Evolutionary conservation across 192 early-diverging fungal genomes (phyloP).

Genomic region (Coemansia sp.): DNA sequence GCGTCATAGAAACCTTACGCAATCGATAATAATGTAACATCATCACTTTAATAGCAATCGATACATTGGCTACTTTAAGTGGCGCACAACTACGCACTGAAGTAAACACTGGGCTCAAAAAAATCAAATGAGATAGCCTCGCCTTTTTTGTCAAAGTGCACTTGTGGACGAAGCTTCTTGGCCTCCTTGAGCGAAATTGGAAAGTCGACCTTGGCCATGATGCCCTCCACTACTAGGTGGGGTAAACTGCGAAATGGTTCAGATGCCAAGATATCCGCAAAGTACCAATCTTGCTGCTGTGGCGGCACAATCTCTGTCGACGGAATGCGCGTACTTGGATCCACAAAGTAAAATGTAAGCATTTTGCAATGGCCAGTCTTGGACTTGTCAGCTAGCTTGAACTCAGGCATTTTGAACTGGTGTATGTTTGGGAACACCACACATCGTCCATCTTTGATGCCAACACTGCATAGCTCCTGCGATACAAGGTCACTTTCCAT

Average conservation of each 20-base stretch:
- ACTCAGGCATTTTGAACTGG: slow-evolving; percentile 65
- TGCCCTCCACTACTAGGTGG: slow-evolving; percentile 7
- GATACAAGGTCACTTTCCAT: not conserved
- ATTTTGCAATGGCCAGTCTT: slow-evolving; percentile 67
- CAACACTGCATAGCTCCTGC: no score
- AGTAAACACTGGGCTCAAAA: slow-evolving; percentile 18
- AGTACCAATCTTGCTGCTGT: slow-evolving; percentile 10
- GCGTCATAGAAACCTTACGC: no score
- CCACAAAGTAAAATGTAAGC: slow-evolving; percentile 67
- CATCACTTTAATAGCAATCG: no score
- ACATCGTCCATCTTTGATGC: slow-evolving; percentile 54
- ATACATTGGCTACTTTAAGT: not conserved
- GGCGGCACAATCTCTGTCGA: slow-evolving; percentile 65
- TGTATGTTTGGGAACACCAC: slow-evolving; percentile 70
- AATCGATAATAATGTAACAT: no score
- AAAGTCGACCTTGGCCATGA: not conserved
- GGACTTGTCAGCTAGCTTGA: slow-evolving; percentile 59
- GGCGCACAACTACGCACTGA: not conserved
- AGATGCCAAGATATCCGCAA: not conserved
- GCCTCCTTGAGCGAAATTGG: no score
- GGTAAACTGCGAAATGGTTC: slow-evolving; percentile 18
- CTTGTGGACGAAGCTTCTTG: slow-evolving; percentile 21
- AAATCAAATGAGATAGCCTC: not conserved
- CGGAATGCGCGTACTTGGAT: slow-evolving; percentile 57
- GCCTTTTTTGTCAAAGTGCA: slow-evolving; percentile 43